Conservation (phyloP, 805 yeast species). For the Yamadazyma paraphyllophila region DNA sequence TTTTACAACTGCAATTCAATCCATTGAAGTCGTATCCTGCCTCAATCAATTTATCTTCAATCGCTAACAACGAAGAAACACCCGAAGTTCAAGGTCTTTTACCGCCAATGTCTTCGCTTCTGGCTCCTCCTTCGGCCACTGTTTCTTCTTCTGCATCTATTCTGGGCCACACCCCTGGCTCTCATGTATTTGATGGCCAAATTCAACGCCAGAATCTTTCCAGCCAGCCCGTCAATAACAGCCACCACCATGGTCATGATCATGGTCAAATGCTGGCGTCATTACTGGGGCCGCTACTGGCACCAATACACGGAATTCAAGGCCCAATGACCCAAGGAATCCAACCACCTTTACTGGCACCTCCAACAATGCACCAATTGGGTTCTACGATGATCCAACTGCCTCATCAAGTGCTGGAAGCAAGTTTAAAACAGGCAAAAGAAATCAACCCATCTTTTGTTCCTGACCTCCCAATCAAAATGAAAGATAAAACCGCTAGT, state of each 20-base stretch:
- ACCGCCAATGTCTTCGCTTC: conserved; percentile 25
- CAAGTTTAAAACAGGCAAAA: conserved; percentile 6
- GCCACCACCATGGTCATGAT: not conserved
- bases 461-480: conserved; percentile 16
- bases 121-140: conserved; percentile 5
- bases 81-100: conserved; percentile 15
- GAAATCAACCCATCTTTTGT: conserved; percentile 14
- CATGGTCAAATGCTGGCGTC: not conserved
- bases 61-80: conserved; percentile 26
- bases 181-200: not conserved
- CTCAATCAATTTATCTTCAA: conserved; percentile 53
- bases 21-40: conserved; percentile 45
- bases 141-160: not conserved
- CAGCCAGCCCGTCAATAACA: not conserved
- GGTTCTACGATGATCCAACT: not conserved
- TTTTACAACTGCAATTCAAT: conserved; percentile 25
- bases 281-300: not conserved
- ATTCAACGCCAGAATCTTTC: not conserved
- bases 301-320: not conserved
- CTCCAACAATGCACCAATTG: not conserved
- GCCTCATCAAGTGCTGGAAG: conserved; percentile 6
- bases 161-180: not conserved
- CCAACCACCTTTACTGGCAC: conserved; percentile 2
- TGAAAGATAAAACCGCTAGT: conserved; percentile 12
- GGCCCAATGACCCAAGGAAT: not conserved